Base-by-base conservation (phyloP, 2,329 filamentous ascomycete species). In the Fusarium austroafricanum region DNA sequence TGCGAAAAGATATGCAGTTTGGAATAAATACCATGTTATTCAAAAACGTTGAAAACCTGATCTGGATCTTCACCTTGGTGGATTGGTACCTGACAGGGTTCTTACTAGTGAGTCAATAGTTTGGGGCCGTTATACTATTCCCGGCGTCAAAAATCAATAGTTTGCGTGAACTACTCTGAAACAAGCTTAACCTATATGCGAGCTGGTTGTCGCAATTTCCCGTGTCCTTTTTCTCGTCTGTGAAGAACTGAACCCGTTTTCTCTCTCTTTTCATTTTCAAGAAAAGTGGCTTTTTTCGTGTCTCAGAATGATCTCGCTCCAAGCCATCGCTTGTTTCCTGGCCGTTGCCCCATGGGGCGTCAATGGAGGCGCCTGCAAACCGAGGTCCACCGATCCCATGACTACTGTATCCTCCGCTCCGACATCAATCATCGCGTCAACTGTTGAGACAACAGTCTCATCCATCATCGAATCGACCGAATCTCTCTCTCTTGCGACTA, bases 331-430 rank as follows among this genome's bases (percentile, higher is more conserved):
- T 2, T 44, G 21, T 23, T 62, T 37, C 6, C 3, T 62, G 9
- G 47, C 15, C 3, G 8, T 62, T 3, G 31, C 56, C 6, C 37
- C 59, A 4, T 23, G 6, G 35, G 29, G 35, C 10, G 43, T 43
- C 0, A 26, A 28, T 8, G 50, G 33, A 8, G 18, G 60, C 5
- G 49, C 56, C 2, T 63, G 60, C 12, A 63, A 62, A 31, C 60
- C 57, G 2, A 39, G 5, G 17, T 55, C 57, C 6, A 49, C 49
- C 0, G 49, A 61, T 33, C 10, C 33, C 2, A 35, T 9, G 0
- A 42, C 37, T 17, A 20, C 8, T 1, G 5, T 17, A 3, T 11
- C 42, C 0, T 21, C 28, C 9, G 11, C 28, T 29, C 23, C 23
- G 23, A 12, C n/a, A 10, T 31, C 31, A 4, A 10, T 31, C 0